These are phyloP conservation scores for Ajuga reptans DNA, from an alignment of 305 asterid species.

Conservation along the genomic window DNA sequence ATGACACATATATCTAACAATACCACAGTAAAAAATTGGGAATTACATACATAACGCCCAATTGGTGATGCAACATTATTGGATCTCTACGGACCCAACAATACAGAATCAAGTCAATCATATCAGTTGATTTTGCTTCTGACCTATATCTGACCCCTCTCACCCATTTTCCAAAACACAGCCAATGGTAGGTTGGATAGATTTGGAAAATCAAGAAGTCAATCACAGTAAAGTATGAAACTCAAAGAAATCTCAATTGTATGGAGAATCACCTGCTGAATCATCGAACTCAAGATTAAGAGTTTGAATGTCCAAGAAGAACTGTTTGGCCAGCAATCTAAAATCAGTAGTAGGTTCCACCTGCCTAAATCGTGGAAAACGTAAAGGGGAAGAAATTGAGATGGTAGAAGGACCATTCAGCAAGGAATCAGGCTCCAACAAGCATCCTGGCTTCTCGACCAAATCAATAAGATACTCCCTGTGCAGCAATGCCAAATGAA, in stretches of 20 bases:
- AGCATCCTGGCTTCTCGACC: conserved; percentile 79
- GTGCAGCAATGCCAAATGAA: conserved; percentile 29
- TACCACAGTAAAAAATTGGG: neutral
- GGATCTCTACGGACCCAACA: neutral
- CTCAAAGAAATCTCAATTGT: neutral
- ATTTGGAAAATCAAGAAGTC: conserved; percentile 15
- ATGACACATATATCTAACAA: neutral
- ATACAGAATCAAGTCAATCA: neutral
- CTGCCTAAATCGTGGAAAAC: conserved; percentile 76
- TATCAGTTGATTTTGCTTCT: neutral
- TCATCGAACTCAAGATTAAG: conserved; percentile 72
- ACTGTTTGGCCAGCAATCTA: conserved; percentile 83
- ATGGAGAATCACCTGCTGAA: conserved; percentile 53
- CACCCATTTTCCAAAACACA: conserved; percentile 11
- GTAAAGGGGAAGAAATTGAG: conserved; percentile 89
- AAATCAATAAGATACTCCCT: conserved; percentile 71
- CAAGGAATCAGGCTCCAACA: conserved; percentile 85
- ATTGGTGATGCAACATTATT: neutral
- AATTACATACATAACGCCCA: neutral
- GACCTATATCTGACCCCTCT: neutral
- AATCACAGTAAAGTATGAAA: conserved; percentile 9
- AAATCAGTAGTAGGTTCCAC: conserved; percentile 65
- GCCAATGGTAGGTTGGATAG: conserved; percentile 11
- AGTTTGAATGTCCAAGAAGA: conserved; percentile 68
- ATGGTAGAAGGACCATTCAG: conserved; percentile 89